Evolutionary conservation across 2,329 filamentous ascomycete species (phyloP).

Genomic region (Colletotrichum viniferum): DNA sequence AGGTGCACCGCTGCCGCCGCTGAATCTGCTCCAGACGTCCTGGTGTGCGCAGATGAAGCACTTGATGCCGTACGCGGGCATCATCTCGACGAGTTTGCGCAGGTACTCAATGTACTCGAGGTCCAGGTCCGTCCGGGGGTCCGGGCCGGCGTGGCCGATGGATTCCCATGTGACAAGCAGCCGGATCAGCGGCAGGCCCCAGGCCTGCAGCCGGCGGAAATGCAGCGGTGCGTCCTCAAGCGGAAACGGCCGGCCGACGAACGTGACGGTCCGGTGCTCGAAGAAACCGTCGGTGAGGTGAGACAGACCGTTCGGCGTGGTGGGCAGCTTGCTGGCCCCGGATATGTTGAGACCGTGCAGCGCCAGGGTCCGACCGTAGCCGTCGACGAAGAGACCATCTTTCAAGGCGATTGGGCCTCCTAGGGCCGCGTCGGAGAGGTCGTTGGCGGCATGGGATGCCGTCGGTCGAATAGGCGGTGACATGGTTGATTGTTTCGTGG

Average conservation of each 20-base stretch:
- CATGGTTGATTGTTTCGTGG: neutral
- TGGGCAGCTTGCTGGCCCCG: conserved; percentile 44
- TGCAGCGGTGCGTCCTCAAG: conserved; percentile 42
- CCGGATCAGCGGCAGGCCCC: conserved; percentile 42
- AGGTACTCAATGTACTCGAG: conserved; percentile 43
- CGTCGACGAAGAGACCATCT: conserved; percentile 36
- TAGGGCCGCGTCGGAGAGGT: conserved; percentile 38
- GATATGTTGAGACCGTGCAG: conserved; percentile 47
- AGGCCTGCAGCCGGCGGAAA: conserved; percentile 39
- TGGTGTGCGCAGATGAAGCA: conserved; percentile 49
- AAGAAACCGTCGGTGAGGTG: conserved; percentile 45
- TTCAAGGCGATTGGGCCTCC: conserved; percentile 34
- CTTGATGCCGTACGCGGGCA: conserved; percentile 41
- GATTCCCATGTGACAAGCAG: conserved; percentile 49
- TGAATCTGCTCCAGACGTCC: conserved; percentile 47
- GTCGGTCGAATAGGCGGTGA: neutral
- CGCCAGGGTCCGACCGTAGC: conserved; percentile 39
- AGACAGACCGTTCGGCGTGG: conserved; percentile 38
- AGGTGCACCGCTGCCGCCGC: conserved; percentile 45
- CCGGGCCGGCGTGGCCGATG: conserved; percentile 36
- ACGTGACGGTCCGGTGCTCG: conserved; percentile 41
- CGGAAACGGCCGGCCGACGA: conserved; percentile 41
- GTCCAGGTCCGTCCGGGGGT: conserved; percentile 36
- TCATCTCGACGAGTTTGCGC: conserved; percentile 37
- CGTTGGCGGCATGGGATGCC: conserved; percentile 28